phyloP scores from a whole-genome alignment of 306 rosid genomes.

The Senna siamea region DNA sequence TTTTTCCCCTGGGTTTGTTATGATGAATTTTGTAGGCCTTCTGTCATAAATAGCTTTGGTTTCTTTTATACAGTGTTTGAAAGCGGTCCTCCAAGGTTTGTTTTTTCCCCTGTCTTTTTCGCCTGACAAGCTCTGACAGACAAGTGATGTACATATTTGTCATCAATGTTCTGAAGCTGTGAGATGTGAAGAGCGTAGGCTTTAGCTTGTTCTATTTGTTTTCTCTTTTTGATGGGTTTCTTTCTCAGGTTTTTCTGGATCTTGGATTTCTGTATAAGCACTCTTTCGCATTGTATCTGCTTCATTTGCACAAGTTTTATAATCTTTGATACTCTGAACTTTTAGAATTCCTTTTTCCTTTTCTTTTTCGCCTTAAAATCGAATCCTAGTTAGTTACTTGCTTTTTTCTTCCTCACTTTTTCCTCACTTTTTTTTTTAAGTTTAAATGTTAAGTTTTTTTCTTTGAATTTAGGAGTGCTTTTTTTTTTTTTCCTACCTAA shows the following conservation, averaged over 20 bases:
- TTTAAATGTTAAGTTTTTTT: constrained; percentile 1
- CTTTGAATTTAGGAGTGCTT: background rate
- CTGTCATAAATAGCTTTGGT: constrained; percentile 17
- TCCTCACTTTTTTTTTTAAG: too few relatives aligned
- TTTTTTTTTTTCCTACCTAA: constrained; percentile 15
- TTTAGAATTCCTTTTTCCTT: constrained; percentile 19
- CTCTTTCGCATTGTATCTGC: constrained; percentile 26
- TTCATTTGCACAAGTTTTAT: constrained; percentile 10
- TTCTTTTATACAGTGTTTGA: background rate
- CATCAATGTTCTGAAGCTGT: constrained; percentile 17
- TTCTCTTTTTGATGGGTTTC: constrained; percentile 28
- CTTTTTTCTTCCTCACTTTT: constrained; percentile 1
- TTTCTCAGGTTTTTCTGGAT: constrained; percentile 46
- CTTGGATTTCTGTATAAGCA: constrained; percentile 40
- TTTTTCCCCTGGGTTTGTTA: constrained; percentile 21
- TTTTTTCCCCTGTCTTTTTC: constrained; percentile 18
- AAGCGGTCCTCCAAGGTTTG: constrained; percentile 35
- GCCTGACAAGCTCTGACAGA: constrained; percentile 40
- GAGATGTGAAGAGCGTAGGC: constrained; percentile 24
- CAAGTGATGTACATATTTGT: constrained; percentile 33
- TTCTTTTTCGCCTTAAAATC: background rate
- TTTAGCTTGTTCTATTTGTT: background rate
- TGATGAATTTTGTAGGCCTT: constrained; percentile 17
- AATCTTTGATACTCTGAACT: background rate
- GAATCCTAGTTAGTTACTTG: constrained; percentile 19